Percentiles rank a stretch among this genome's conserved stretches.
Evolutionary conservation across 305 asterid genomes (phyloP).

Genomic region (Salvia sclarea): DNA sequence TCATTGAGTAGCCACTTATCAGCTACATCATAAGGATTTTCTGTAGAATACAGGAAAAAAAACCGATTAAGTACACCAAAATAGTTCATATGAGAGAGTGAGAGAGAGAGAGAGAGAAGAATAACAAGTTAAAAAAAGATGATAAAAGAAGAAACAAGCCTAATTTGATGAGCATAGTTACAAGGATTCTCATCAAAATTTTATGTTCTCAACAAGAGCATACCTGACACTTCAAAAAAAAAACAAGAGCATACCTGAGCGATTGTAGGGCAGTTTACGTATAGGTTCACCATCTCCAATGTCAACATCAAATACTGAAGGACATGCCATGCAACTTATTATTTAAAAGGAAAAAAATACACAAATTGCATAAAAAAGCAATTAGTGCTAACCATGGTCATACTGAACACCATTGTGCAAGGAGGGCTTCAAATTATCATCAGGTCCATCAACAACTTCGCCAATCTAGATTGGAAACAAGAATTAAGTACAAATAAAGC

Average conservation of each 20-base stretch:
- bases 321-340: conserved; percentile 33
- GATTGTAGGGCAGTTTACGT: conserved; percentile 91
- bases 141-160: not conserved
- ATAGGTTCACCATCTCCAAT: conserved; percentile 97
- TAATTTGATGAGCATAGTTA: conserved; percentile 9
- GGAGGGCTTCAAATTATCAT: conserved; percentile 56
- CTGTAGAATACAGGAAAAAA: conserved; percentile 43
- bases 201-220: conserved; percentile 11
- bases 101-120: not conserved
- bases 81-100: not conserved
- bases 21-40: conserved; percentile 86
- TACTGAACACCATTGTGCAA: conserved; percentile 68
- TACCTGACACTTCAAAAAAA: no score
- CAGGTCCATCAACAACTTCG: conserved; percentile 97
- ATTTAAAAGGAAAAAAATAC: conserved; percentile 28
- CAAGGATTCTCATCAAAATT: conserved; percentile 12
- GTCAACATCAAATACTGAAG: conserved; percentile 93
- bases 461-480: conserved; percentile 62
- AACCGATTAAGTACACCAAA: not conserved
- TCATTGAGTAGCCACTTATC: conserved; percentile 94
- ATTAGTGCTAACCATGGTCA: conserved; percentile 68
- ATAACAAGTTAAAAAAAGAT: conserved; percentile 1
- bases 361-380: conserved; percentile 28
- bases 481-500: conserved; percentile 8
- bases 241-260: conserved; percentile 63